phyloP scores from a whole-genome alignment of 1,284 basidiomycete species.

The Farysia itapuensis region DNA sequence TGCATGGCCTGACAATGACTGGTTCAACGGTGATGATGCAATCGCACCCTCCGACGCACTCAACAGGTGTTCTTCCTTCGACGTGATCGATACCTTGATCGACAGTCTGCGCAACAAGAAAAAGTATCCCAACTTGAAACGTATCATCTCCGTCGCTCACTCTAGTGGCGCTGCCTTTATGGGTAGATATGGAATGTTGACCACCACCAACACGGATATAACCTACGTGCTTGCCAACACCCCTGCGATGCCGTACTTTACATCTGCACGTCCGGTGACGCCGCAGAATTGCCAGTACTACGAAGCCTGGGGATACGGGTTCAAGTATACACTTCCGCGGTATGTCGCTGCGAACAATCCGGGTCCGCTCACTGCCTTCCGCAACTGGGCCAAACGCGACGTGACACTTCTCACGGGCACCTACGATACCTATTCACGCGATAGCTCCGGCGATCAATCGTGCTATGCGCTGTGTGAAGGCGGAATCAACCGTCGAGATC shows the following conservation, averaged over 20 bases:
- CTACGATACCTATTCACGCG: conserved; percentile 22
- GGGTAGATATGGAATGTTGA: conserved; percentile 33
- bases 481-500: conserved; percentile 37
- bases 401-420: conserved; percentile 21
- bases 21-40: conserved; percentile 18
- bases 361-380: conserved; percentile 2
- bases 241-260: conserved; percentile 41
- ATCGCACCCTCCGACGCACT: conserved; percentile 7
- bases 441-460: conserved; percentile 21
- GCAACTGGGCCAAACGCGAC: conserved; percentile 16
- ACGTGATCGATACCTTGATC: conserved; percentile 35
- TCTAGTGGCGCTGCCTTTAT: conserved; percentile 30
- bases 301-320: conserved; percentile 35
- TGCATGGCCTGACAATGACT: conserved; percentile 20
- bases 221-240: conserved; percentile 36
- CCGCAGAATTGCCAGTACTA: conserved; percentile 3
- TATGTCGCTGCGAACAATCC: conserved; percentile 13
- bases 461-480: conserved; percentile 32
- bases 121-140: conserved; percentile 27
- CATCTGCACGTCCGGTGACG: conserved; percentile 18
- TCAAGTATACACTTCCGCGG: conserved; percentile 5
- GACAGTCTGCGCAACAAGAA: conserved; percentile 9
- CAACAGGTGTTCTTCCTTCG: conserved; percentile 31
- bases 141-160: conserved; percentile 33
- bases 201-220: conserved; percentile 3